phyloP scores from a whole-genome alignment of 2,329 filamentous ascomycete genomes.

The Pseudogymnoascus sp. region DNA sequence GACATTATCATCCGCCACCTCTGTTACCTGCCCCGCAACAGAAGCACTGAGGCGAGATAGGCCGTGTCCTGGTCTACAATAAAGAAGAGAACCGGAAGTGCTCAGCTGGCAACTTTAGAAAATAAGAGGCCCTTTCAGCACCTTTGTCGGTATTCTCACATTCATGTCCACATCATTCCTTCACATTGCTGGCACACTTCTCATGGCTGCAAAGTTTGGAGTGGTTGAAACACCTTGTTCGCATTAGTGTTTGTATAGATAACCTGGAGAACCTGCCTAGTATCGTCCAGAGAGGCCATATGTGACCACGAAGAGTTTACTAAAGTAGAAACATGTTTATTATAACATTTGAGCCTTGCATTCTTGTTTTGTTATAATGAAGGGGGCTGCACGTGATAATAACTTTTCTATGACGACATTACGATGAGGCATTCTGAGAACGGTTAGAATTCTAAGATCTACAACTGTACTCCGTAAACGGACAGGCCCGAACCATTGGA shows the following conservation, averaged over 20 bases:
- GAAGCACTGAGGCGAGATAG: background rate
- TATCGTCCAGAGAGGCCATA: background rate
- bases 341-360: background rate
- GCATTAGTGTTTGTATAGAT: slow-evolving; percentile 13
- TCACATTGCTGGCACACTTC: slow-evolving; percentile 22
- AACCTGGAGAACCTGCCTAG: background rate
- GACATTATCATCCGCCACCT: background rate
- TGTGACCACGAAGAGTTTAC: background rate
- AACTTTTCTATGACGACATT: background rate
- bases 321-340: background rate
- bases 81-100: background rate
- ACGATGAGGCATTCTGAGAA: background rate
- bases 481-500: background rate
- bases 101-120: background rate
- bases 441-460: slow-evolving; percentile 1
- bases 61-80: background rate
- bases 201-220: slow-evolving; percentile 13
- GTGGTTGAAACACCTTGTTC: slow-evolving; percentile 4
- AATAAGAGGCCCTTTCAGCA: background rate
- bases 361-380: background rate
- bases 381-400: background rate
- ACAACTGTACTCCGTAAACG: background rate
- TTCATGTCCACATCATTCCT: slow-evolving; percentile 12
- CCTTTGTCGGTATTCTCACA: background rate
- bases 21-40: background rate